Base-by-base conservation (phyloP, 768 basidiomycete species). In the Russula emetica region DNA sequence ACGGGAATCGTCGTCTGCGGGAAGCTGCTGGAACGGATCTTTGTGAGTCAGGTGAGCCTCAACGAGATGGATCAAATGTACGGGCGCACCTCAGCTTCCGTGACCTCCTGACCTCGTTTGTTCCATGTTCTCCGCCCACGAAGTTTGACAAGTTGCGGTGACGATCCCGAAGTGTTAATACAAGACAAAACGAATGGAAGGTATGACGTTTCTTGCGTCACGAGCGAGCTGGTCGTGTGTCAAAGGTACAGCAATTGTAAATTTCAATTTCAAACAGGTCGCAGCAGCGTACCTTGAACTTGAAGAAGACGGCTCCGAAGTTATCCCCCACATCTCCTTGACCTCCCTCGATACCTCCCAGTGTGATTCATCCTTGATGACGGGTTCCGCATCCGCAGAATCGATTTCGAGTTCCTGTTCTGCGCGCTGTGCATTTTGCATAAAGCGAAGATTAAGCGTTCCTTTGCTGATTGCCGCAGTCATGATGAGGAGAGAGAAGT, bases 51-150 rank as follows among this genome's bases (percentile, higher is more conserved):
- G 63, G 45, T 64, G 58, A 42, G 53, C 13, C 5, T 22, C 45
- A 47, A 30, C 30, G 28, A 18, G 20, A 11, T 26, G 36, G 14
- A 16, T 16, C 30, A 14, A 30, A 51, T n/a, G 38, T 16, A 20
- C 53, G 55, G 42, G 28, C 53, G 34, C 32, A 68, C 65, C 40
- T 65, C 57, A 18, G 30, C 49, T 56, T 53, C 65, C 10, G 50
- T 58, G 45, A 68, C 60, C 65, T 68, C 67, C 54, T 65, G 65
- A 52, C 67, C 67, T 58, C 64, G 67, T 61, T 66, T 68, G 44
- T 66, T 61, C 67, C 67, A 68, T 47, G 55, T 67, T 45, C 67
- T 61, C 42, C 67, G 55, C 7, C 67, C 67, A 58, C 65, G 34
- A 40, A 66, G 61, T 28, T 62, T 66, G 64, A 56, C 26, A 38